Base-by-base conservation (phyloP, 768 basidiomycete genomes). In the Agrocybe pediades region DNA sequence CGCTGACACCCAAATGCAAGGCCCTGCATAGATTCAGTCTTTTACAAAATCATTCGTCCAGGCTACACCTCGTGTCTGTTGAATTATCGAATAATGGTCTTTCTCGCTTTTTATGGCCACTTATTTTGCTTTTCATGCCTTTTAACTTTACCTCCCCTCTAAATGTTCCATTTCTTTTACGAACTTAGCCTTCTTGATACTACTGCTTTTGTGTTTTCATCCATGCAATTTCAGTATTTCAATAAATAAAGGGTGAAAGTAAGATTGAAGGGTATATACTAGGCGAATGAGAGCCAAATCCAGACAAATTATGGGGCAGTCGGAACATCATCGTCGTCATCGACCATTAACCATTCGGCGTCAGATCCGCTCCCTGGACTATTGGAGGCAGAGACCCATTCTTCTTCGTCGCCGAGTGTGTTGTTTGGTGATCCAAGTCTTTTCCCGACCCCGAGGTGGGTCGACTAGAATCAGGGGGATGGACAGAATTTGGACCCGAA, bases 311-410 rank as follows among this genome's bases (percentile, higher is more conserved):
- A 41, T 41, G 4, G 21, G n/a, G n/a, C 16, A n/a, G 24, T 56
- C 36, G 55, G 25, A 51, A 49, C 51, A 29, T 57, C 44, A 24
- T 46, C 45, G 43, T 81, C 77, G 51, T 82, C 78, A 55, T 82
- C 78, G 25, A 92, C 77, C 23, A 92, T 86, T 64, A 93, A 64
- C 90, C 92, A 93, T 92, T 94, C 91, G 88, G 91, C 68, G 84
- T 92, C 90, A 83, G 83, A 85, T 85, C 86, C 85, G 81, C 73
- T 69, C 70, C 76, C 81, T 81, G 85, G 80, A 74, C 77, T 69
- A 76, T 73, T 68, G 80, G 89, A 81, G 85, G 88, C 71, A 74
- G 78, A 64, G 77, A 84, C 77, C 87, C 87, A 87, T 87, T 83
- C 83, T 73, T 88, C 83, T 66, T 80, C 78, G 64, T 74, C 67